phyloP scores from a whole-genome alignment of 495 filamentous ascomycete genomes.

The Annulohypoxylon stygium region DNA sequence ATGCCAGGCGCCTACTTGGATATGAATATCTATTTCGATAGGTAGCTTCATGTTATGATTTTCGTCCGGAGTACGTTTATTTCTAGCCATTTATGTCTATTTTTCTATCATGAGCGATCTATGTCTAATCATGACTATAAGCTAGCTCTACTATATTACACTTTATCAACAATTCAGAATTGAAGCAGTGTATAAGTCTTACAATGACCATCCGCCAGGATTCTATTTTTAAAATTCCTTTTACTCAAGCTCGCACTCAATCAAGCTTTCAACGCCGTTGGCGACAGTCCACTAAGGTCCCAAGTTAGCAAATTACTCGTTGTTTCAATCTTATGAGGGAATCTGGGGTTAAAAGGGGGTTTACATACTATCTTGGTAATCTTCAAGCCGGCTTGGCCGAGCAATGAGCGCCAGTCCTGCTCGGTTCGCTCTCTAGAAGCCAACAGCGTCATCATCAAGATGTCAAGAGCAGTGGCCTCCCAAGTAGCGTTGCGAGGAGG shows the following conservation, averaged over 20 bases:
- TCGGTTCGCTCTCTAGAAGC: constrained; percentile 11
- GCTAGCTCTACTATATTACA: constrained; percentile 10
- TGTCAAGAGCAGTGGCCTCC: constrained; percentile 14
- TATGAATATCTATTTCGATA: not conserved
- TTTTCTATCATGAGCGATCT: not conserved
- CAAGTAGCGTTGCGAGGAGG: constrained; percentile 10
- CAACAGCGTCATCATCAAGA: constrained; percentile 15
- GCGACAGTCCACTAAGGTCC: constrained; percentile 12
- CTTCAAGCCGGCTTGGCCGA: constrained; percentile 13
- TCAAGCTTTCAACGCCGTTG: constrained; percentile 18
- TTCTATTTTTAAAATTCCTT: not conserved
- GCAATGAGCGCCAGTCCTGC: constrained; percentile 10
- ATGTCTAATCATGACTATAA: not conserved
- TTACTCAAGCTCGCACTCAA: constrained; percentile 11
- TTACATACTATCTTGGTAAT: constrained; percentile 17
- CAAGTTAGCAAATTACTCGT: not conserved
- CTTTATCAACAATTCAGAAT: not conserved
- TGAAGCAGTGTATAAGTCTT: constrained; percentile 2
- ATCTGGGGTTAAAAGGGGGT: not conserved
- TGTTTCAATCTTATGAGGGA: too few species aligned
- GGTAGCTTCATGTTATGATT: not conserved
- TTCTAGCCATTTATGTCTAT: not conserved
- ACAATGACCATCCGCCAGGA: not conserved
- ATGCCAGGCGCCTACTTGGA: not conserved
- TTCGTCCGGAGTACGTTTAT: not conserved